Percentiles rank a stretch among this genome's conserved stretches.
Conservation (phyloP, 2,329 filamentous ascomycete species). For the Aspergillus ruber region DNA sequence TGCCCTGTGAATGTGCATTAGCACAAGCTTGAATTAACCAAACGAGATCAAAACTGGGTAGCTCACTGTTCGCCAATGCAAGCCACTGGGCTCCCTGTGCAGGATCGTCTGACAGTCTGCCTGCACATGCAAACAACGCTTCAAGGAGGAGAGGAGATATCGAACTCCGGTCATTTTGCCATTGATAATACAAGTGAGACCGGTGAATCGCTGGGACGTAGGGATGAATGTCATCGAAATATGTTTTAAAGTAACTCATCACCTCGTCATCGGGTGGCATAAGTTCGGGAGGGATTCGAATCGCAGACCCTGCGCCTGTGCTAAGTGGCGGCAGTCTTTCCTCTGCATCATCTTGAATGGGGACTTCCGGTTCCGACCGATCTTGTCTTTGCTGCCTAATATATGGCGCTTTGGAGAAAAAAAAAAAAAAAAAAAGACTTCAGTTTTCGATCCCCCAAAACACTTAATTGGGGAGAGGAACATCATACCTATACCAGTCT, state of each 20-base stretch:
- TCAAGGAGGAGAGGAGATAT: conserved; percentile 87
- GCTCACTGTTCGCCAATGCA: conserved; percentile 74
- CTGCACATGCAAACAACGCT: conserved; percentile 84
- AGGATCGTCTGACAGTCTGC: conserved; percentile 74
- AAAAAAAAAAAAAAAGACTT: conserved; percentile 6
- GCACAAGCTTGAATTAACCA: neutral
- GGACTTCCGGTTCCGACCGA: conserved; percentile 48
- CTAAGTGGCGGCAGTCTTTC: conserved; percentile 62
- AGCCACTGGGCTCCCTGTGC: conserved; percentile 88
- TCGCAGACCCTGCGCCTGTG: conserved; percentile 64
- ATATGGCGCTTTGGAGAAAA: conserved; percentile 62
- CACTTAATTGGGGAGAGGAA: conserved; percentile 3
- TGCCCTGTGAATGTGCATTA: conserved; percentile 56
- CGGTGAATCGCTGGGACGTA: conserved; percentile 88
- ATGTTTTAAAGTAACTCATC: conserved; percentile 80
- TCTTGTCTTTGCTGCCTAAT: conserved; percentile 59
- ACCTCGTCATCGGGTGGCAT: conserved; percentile 85
- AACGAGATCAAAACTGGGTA: conserved; percentile 2
- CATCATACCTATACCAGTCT: conserved; percentile 70
- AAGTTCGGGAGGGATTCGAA: conserved; percentile 83
- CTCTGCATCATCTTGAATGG: conserved; percentile 62
- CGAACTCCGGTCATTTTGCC: conserved; percentile 72
- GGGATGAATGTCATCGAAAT: conserved; percentile 83
- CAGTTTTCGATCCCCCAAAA: neutral
- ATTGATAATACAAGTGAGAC: conserved; percentile 76